These are phyloP conservation scores for Alternaria panax DNA, from an alignment of 2,329 filamentous ascomycete genomes.

Conservation along the genomic window DNA sequence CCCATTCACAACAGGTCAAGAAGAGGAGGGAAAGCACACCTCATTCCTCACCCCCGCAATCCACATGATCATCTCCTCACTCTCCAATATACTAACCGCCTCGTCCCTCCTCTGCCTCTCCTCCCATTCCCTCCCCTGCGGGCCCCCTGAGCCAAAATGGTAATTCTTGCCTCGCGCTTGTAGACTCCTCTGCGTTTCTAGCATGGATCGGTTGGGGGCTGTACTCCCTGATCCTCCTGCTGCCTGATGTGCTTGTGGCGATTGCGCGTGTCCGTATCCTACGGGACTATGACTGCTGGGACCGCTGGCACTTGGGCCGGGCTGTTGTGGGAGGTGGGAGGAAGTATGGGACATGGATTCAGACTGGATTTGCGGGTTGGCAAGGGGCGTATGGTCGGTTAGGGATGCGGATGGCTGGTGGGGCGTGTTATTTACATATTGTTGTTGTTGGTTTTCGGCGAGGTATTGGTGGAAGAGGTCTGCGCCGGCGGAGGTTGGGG, in stretches of 20 bases:
- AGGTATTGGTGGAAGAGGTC: background rate
- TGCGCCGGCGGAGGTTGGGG: background rate
- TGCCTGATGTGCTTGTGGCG: background rate
- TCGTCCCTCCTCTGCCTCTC: conserved; percentile 35
- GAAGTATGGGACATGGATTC: too few relatives aligned
- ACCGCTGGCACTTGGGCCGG: too few relatives aligned
- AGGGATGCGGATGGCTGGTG: too few relatives aligned
- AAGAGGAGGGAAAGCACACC: conserved; percentile 27
- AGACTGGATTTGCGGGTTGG: too few relatives aligned
- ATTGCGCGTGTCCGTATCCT: background rate
- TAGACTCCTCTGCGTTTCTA: conserved; percentile 33
- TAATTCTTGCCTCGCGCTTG: conserved; percentile 34
- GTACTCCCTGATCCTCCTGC: background rate
- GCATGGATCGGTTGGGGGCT: conserved; percentile 13
- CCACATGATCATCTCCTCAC: conserved; percentile 50
- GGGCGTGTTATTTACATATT: background rate
- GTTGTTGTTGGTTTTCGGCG: background rate
- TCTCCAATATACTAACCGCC: conserved; percentile 45
- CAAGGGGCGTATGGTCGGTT: background rate
- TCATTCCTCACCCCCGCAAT: conserved; percentile 41
- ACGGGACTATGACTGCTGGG: too few relatives aligned
- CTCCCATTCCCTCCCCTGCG: conserved; percentile 14
- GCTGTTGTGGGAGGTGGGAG: too few relatives aligned
- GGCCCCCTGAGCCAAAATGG: background rate
- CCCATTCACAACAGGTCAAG: background rate